These are phyloP conservation scores for Pinus albicaulis DNA, from an alignment of 75 land plant genomes.

Conservation along the genomic window DNA sequence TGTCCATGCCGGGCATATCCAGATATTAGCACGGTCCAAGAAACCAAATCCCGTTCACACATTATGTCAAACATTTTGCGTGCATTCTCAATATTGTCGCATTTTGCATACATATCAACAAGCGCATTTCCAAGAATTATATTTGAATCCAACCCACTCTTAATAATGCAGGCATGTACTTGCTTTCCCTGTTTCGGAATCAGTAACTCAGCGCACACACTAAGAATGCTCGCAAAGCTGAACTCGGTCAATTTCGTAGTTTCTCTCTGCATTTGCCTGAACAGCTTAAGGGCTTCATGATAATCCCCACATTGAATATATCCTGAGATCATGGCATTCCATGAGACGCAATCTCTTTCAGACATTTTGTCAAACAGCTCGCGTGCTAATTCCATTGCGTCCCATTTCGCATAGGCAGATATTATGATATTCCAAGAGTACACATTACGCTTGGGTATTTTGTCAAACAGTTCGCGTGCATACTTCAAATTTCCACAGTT, in stretches of 20 bases:
- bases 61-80: slow-evolving; percentile 31
- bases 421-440: slow-evolving; percentile 57
- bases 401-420: slow-evolving; percentile 24
- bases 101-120: slow-evolving; percentile 69
- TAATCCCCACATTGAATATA: slow-evolving; percentile 21
- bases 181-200: slow-evolving; percentile 23
- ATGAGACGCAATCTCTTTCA: slow-evolving; percentile 50
- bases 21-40: slow-evolving; percentile 26
- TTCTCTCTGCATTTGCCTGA: slow-evolving; percentile 28
- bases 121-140: slow-evolving; percentile 48
- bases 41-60: slow-evolving; percentile 20
- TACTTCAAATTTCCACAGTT: slow-evolving; percentile 24
- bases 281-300: slow-evolving; percentile 40
- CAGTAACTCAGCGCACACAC: slow-evolving; percentile 51
- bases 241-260: slow-evolving; percentile 40
- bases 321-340: slow-evolving; percentile 65
- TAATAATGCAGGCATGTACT: slow-evolving; percentile 37
- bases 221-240: slow-evolving; percentile 40
- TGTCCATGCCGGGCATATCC: slow-evolving; percentile 23
- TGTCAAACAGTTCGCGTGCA: slow-evolving; percentile 22
- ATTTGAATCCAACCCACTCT: slow-evolving; percentile 30
- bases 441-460: slow-evolving; percentile 35
- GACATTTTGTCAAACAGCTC: slow-evolving; percentile 56
- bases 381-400: slow-evolving; percentile 33
- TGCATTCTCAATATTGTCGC: slow-evolving; percentile 43